Evolutionary conservation across 345 rosid genomes (phyloP).

Genomic region (Dipteronia sinensis): DNA sequence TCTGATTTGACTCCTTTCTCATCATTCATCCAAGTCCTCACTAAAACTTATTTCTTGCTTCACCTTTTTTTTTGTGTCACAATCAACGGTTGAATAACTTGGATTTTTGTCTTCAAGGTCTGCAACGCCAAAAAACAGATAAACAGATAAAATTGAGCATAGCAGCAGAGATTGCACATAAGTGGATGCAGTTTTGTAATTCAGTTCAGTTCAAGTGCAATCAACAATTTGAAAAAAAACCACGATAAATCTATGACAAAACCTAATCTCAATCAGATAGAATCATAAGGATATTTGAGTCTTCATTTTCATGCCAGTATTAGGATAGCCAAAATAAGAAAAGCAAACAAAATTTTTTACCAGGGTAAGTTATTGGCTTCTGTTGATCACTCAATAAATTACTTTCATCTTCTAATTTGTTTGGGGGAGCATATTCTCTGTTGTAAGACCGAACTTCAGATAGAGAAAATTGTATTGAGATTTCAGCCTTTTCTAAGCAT

Average conservation of each 20-base stretch:
- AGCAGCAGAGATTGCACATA: not conserved
- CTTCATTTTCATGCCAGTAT: not conserved
- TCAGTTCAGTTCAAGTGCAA: not conserved
- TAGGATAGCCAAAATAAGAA: not conserved
- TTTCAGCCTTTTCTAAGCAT: slow-evolving; percentile 57
- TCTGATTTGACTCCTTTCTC: slow-evolving; percentile 36
- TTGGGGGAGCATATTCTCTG: slow-evolving; percentile 39
- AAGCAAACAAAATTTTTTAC: slow-evolving; percentile 36
- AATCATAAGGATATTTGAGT: not conserved
- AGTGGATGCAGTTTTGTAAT: not conserved
- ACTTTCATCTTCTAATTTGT: slow-evolving; percentile 40
- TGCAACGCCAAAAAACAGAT: slow-evolving; percentile 23
- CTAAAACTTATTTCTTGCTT: slow-evolving; percentile 38
- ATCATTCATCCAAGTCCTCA: slow-evolving; percentile 37
- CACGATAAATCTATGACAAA: not conserved
- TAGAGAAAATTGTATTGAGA: slow-evolving; percentile 67
- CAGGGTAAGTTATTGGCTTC: slow-evolving; percentile 34
- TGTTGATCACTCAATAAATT: slow-evolving; percentile 33
- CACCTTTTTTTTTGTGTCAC: slow-evolving; percentile 34
- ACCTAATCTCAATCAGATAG: not conserved
- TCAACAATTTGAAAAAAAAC: not conserved
- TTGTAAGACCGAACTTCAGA: slow-evolving; percentile 48
- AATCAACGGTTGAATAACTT: slow-evolving; percentile 20
- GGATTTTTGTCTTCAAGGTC: slow-evolving; percentile 32
- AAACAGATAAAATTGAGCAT: slow-evolving; percentile 15